Percentiles rank a stretch among this genome's conserved stretches.
These are phyloP conservation scores for Pseudogymnoascus sp. DNA, from an alignment of 2,329 filamentous ascomycete genomes.

Conservation along the genomic window DNA sequence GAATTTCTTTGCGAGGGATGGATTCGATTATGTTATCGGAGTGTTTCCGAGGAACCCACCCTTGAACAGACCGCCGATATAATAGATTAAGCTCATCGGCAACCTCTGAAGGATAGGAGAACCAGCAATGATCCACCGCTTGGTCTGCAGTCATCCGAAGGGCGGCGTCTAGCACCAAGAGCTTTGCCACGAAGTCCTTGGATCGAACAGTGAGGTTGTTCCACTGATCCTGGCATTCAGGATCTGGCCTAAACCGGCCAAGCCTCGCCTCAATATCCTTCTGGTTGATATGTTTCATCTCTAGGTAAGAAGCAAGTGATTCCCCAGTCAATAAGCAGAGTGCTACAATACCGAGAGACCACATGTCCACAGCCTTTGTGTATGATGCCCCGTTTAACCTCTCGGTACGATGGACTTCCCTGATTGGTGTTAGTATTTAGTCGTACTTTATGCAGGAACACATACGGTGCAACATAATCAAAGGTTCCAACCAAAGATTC, in stretches of 20 bases:
- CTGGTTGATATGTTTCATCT: slow-evolving; percentile 9
- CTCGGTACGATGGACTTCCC: slow-evolving; percentile 16
- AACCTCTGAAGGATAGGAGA: slow-evolving; percentile 22
- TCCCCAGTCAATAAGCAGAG: slow-evolving; percentile 22
- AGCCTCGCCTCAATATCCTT: neutral
- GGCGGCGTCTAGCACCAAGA: slow-evolving; percentile 28
- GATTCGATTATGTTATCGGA: slow-evolving; percentile 19
- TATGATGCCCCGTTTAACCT: slow-evolving; percentile 22
- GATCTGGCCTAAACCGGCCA: neutral
- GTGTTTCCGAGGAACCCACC: slow-evolving; percentile 22
- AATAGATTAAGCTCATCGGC: slow-evolving; percentile 20
- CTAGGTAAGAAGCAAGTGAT: slow-evolving; percentile 15
- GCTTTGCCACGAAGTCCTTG: slow-evolving; percentile 29
- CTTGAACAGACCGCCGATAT: slow-evolving; percentile 19
- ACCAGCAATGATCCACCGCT: slow-evolving; percentile 32
- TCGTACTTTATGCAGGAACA: neutral
- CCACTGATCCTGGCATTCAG: slow-evolving; percentile 1
- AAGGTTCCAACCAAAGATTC: slow-evolving; percentile 24
- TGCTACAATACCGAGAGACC: slow-evolving; percentile 26
- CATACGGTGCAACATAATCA: slow-evolving; percentile 27
- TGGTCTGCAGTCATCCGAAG: slow-evolving; percentile 28
- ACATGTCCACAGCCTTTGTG: slow-evolving; percentile 26
- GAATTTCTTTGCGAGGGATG: slow-evolving; percentile 13
- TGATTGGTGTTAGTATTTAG: neutral
- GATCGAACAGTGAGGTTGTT: slow-evolving; percentile 20